Percentiles rank a stretch among this genome's conserved stretches.
Conservation (phyloP, 1,284 basidiomycete species). For the Neonothopanus nambi region DNA sequence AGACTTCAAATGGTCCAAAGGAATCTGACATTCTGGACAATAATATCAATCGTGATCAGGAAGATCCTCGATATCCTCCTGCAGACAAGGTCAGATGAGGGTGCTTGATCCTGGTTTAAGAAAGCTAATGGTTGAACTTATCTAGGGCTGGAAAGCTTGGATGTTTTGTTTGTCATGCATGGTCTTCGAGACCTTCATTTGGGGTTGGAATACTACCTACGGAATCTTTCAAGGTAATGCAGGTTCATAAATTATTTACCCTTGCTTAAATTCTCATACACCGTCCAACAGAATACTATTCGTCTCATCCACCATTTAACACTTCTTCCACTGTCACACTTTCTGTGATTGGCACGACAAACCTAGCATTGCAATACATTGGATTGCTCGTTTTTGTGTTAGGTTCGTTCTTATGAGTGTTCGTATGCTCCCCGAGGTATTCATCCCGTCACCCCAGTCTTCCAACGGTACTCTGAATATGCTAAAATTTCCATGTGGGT, state of each 20-base stretch:
- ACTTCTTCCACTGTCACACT: neutral
- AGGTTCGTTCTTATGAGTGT: no score
- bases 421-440: no score
- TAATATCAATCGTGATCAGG: no score
- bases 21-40: no score
- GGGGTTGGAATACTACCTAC: neutral
- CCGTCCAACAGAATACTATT: neutral
- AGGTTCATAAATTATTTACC: neutral
- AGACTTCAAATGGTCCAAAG: no score
- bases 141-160: neutral
- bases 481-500: neutral
- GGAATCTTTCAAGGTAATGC: neutral
- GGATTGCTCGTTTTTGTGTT: neutral
- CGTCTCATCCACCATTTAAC: neutral
- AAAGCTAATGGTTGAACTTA: no score
- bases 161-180: neutral
- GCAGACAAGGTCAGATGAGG: no score
- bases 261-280: neutral
- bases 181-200: neutral
- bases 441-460: no score
- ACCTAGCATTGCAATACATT: neutral
- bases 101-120: no score
- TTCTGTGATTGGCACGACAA: neutral
- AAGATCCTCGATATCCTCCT: no score
- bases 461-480: constrained; percentile 1